These are phyloP conservation scores for Russula lepida DNA, from an alignment of 768 basidiomycete species.

Conservation along the genomic window DNA sequence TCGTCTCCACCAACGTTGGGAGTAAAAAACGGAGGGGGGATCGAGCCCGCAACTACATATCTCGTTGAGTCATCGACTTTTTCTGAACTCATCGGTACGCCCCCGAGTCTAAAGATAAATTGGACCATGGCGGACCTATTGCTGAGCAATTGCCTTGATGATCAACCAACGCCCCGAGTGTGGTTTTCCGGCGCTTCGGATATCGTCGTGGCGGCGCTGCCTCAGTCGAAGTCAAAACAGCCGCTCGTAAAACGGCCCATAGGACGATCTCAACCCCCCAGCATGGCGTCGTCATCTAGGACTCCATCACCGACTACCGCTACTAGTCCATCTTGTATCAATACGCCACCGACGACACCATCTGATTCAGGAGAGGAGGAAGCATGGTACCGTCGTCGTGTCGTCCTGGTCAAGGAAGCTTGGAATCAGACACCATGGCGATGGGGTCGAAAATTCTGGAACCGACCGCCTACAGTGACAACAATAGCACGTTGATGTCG, in stretches of 20 bases:
- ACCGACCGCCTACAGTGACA: neutral
- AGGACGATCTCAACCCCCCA: neutral
- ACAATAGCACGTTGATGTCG: neutral
- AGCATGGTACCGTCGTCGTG: neutral
- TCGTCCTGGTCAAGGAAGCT: neutral
- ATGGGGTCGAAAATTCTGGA: neutral
- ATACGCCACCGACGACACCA: conserved; percentile 26
- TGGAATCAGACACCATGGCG: neutral
- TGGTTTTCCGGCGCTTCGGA: conserved; percentile 29
- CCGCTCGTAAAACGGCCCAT: neutral
- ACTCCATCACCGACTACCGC: neutral
- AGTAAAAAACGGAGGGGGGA: neutral
- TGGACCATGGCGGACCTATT: conserved; percentile 31
- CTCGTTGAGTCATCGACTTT: conserved; percentile 14
- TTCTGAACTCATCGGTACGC: conserved; percentile 9
- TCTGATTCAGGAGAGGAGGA: conserved; percentile 30
- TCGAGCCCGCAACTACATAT: conserved; percentile 5
- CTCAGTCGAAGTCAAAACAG: neutral
- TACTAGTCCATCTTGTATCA: neutral
- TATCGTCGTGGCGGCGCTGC: conserved; percentile 24
- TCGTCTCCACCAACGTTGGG: conserved; percentile 21
- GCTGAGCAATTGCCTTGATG: conserved; percentile 31
- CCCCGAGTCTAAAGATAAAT: conserved; percentile 17
- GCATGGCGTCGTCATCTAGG: neutral
- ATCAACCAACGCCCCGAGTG: conserved; percentile 23